These are phyloP conservation scores for Aphanomyces stellatus DNA, from an alignment of 352 stramenopile species.

Conservation along the genomic window DNA sequence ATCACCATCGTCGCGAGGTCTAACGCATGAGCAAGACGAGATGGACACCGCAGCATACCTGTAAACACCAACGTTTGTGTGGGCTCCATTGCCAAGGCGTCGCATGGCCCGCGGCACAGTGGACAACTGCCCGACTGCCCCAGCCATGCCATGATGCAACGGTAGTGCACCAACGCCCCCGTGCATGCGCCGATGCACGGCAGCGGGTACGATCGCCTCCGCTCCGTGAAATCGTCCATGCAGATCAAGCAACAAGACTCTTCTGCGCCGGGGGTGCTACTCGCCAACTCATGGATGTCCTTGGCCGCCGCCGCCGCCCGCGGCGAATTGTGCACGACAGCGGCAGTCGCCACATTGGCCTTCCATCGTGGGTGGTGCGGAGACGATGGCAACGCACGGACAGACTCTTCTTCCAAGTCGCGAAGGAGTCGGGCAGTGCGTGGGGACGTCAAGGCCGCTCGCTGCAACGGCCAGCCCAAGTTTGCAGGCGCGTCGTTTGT, in stretches of 20 bases:
- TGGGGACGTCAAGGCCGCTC: not conserved
- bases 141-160: slow-evolving; percentile 83
- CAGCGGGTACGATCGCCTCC: slow-evolving; percentile 71
- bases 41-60: not conserved
- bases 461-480: not conserved
- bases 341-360: not conserved
- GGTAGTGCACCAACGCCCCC: slow-evolving; percentile 72
- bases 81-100: slow-evolving; percentile 70
- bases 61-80: slow-evolving; percentile 70
- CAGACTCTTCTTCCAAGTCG: slow-evolving; percentile 1
- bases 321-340: slow-evolving; percentile 8
- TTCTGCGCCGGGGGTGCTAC: not conserved
- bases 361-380: slow-evolving; percentile 7
- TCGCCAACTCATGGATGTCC: not conserved
- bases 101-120: slow-evolving; percentile 65
- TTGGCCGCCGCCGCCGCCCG: no score
- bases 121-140: slow-evolving; percentile 75
- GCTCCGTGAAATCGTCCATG: slow-evolving; percentile 83
- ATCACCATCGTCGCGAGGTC: slow-evolving; percentile 70
- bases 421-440: not conserved
- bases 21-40: not conserved
- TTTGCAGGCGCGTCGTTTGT: not conserved
- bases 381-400: not conserved
- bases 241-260: slow-evolving; percentile 61
- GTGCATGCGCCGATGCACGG: slow-evolving; percentile 70